Evolutionary conservation across 2,329 filamentous ascomycete species (phyloP), one percentile per base, ranked within the genome.

Genomic region (Davidsoniella virescens): DNA sequence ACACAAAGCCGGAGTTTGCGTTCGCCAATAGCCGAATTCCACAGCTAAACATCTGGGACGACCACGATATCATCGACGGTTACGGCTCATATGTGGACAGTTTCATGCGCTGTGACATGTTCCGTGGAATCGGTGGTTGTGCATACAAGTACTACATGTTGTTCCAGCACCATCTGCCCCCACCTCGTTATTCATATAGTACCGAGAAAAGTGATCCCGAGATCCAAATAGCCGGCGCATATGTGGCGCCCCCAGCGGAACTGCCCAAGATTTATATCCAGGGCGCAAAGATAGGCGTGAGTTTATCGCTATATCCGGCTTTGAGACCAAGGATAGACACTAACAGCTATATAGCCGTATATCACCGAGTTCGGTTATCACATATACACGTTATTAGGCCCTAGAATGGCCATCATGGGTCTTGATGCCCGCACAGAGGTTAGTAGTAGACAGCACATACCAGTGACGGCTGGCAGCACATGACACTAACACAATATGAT

Each of bases 61-160:
- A 98, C 58, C 92, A 96, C 62, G 85, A 92, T 67, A 87, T 88
- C 56, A 92, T 90, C 57, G 83, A 88, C 63, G 92, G 92, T 0
- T 98, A 86, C 61, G 92, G 92, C 3, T 94, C 87, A 0, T 98
- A 98, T 63, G 80, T 87, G 23, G 80, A 95, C 59, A 79, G 87
- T 37, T 96, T 96, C 61, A 96, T 96, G 87, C 78, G 76, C 58
- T 92, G 87, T 47, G 75, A 86, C 44, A 87, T 98, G 5, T 96
- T 98, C 64, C 82, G 84, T 42, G 92, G 92, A 17, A 78, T 98
- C 51, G 92, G 92, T 4, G 87, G 85, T 29, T 80, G 88, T 50
- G 92, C 92, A 1, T 93, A 92, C 71, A 98, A 98, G 65, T 96
- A 96, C 65, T 98, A 98, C 63, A 77, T 96, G 75, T 75, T 98